Base-by-base conservation (phyloP, 169 alveolate genomes). In the Eimeria falciformis region DNA sequence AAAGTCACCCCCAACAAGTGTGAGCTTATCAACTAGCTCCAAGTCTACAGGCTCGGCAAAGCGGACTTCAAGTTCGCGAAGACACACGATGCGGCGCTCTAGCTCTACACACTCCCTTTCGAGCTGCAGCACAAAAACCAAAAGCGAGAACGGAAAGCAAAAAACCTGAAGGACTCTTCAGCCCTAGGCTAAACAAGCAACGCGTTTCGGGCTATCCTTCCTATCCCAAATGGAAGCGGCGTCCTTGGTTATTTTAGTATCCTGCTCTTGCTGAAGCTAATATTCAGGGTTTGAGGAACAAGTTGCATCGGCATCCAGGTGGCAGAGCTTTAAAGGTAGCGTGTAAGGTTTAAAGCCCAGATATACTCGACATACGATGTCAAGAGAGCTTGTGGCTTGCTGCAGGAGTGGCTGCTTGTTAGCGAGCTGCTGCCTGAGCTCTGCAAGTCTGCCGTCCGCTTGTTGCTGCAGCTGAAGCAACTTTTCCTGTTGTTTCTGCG, bases 401-500 rank as follows among this genome's bases (percentile, higher is more conserved):
- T 75, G 84, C 84, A 75, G 65, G 40, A 43, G 84, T 40, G 65
- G 62, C 65, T 75, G 58, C 84, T 75, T 75, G 17, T 40, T 75
- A 37, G 84, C 65, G 11, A 75, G 29, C 43, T 75, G 84, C 84
- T 75, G 84, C 84, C 43, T 75, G 65, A 75, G 43, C 21, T 75
- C 84, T 40, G 84, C 43, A 14, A 43, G 84, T 21, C 65, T 75
- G 84, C 84, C 43, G 84, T 46, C 65, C 14, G 84, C 65, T 75
- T 45, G 66, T 62, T 75, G 84, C 84, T 75, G 84, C 84, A 45
- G 84, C 66, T 9, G 84, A 43, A 75, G 84, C 84, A 75, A 46
- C 58, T 43, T 40, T 43, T 40, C 55, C 65, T 75, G 84, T 62
- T 75, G 84, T 62, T 75, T 62, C 84, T 43, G 25, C 18, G 82